Base-by-base conservation (phyloP, 2,329 filamentous ascomycete genomes). In the Ceratocystiopsis sp. region DNA sequence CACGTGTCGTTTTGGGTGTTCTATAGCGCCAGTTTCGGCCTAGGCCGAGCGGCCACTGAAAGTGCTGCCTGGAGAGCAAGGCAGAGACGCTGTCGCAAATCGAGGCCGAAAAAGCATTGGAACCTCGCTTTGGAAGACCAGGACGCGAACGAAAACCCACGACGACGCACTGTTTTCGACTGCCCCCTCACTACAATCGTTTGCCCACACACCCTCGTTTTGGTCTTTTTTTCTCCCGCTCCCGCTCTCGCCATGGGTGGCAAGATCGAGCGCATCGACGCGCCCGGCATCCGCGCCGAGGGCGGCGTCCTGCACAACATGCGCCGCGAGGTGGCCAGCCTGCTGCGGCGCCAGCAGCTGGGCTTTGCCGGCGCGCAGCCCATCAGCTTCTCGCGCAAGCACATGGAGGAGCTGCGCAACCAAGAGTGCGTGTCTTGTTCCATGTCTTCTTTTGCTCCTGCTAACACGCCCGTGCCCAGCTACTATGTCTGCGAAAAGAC, bases 401-500 rank as follows among this genome's bases (percentile, higher is more conserved):
- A 98, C 60, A 62, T 96, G 11, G 65, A 77, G n/a, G 86, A 93
- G 63, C 71, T 98, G 34, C 76, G 80, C 48, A 69, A 71, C 46
- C 70, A 82, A 56, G 91, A 96, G 75, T 81, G 60, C 25, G 6
- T 29, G 15, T 16, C 14, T 7, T 37, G n/a, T 13, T 15, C 4
- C 10, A 14, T 18, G 17, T 18, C 15, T 17, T 15, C 17, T 16
- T 21, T 15, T 15, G 8, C 18, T 33, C 33, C 15, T 18, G 40
- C 18, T 34, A 4, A 15, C 37, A 8, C 19, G n/a, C 13, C 4
- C 17, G 11, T 13, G n/a, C 4, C 8, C 48, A 81, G 77, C 61
- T 98, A 96, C 66, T 98, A 87, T 58, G 82, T 98, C 50, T 95
- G 89, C 67, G 91, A 98, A 63, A 98, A 98, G 66, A 94, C 89